Base-by-base conservation (phyloP, 1,284 basidiomycete species). In the Trichosporon coremiiforme region DNA sequence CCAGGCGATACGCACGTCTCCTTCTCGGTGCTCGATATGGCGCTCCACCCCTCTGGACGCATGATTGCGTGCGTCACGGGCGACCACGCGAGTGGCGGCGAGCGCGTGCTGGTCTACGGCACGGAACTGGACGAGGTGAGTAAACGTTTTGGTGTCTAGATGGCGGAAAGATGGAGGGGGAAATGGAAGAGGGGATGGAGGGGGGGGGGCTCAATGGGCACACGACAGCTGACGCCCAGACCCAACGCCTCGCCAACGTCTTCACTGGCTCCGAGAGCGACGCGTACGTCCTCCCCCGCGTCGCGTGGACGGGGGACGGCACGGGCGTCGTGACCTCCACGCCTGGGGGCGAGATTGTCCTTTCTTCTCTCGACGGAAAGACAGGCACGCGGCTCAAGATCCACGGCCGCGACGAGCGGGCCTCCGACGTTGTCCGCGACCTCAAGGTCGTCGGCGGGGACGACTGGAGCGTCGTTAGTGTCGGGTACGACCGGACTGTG, bases 1-100 rank as follows among this genome's bases (percentile, higher is more conserved):
- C 79, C 82, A 5, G 71, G 79, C 69, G 82, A 83, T 68, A 78
- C 76, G 13, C 82, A 83, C 68, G 75, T 83, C 50, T 81, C 79
- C 20, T 85, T 85, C 86, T 91, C 71, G 87, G 91, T 79, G 80
- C 92, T 85, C 88, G 92, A 85, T 73, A 70, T 85, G 68, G 79
- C 80, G 0, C 66, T 84, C 2, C 81, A 85, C 70, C 84, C 84
- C 0, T 76, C 75, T 1, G 80, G 80, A 0, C 75, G 75, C 47
- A 69, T 83, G n/a, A 66, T 84, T 3, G 82, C 82, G 6, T 81
- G 80, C 65, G 78, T 82, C 66, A 84, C 83, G 9, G 83, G 83
- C 8, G 83, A 84, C 75, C 82, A 83, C 66, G 74, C 79, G 6
- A 72, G 73, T 4, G 71, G 76, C 2, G 80, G 79, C 1, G 82